Evolutionary conservation across 306 rosid species (phyloP).

Genomic region (Canavalia ensiformis): DNA sequence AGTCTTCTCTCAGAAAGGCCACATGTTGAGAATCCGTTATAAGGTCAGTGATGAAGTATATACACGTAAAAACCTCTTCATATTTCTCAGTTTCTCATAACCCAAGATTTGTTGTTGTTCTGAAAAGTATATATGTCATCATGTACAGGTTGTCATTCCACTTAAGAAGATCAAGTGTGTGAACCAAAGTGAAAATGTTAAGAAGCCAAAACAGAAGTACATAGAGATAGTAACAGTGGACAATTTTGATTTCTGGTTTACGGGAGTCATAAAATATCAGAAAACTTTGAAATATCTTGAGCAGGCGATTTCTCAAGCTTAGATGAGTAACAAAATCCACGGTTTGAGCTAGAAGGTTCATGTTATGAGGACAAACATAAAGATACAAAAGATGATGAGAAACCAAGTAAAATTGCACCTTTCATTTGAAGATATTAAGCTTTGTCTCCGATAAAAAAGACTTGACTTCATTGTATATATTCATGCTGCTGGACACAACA

Average conservation of each 20-base stretch:
- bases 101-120: conserved; percentile 20
- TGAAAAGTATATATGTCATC: conserved; percentile 2
- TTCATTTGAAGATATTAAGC: background rate
- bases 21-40: conserved; percentile 49
- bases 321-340: conserved; percentile 12
- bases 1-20: conserved; percentile 58
- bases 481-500: background rate
- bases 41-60: conserved; percentile 39
- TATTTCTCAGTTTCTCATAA: conserved; percentile 2
- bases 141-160: conserved; percentile 47
- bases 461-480: background rate
- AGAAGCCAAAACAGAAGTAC: conserved; percentile 51
- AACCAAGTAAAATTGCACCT: background rate
- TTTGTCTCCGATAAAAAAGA: background rate
- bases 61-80: background rate
- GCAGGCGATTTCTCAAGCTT: conserved; percentile 44
- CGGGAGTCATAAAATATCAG: conserved; percentile 47
- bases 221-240: conserved; percentile 49
- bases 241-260: conserved; percentile 52
- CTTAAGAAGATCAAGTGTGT: conserved; percentile 49
- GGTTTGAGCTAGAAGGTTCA: background rate
- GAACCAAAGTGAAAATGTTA: conserved; percentile 50
- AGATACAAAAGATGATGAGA: background rate
- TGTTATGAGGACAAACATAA: conserved; percentile 8
- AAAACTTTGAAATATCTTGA: conserved; percentile 43